These are phyloP conservation scores for Pythium biforme DNA, from an alignment of 352 stramenopile species.

Conservation along the genomic window DNA sequence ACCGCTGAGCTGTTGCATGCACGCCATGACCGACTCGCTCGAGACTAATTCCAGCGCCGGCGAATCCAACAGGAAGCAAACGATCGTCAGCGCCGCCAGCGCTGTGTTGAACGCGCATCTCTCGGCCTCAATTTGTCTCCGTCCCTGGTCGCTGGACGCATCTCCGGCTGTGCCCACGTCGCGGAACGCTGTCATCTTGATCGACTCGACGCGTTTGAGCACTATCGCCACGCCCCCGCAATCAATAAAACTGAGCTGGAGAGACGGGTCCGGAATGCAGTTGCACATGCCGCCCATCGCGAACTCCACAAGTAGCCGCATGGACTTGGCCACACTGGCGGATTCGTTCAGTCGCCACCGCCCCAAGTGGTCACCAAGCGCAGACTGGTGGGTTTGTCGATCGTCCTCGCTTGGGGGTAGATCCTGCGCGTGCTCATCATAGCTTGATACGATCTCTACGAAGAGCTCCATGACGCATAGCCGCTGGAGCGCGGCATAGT, in stretches of 20 bases:
- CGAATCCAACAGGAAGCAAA: slow-evolving; percentile 73
- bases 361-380: not conserved
- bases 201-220: slow-evolving; percentile 39
- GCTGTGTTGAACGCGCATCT: slow-evolving; percentile 36
- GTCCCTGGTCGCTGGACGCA: not conserved
- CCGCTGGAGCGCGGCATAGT: slow-evolving; percentile 53
- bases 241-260: slow-evolving; percentile 58
- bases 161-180: not conserved
- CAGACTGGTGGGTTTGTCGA: not conserved
- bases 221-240: slow-evolving; percentile 47
- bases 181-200: slow-evolving; percentile 10
- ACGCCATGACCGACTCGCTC: slow-evolving; percentile 27
- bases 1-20: slow-evolving; percentile 33
- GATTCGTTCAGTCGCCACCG: not conserved
- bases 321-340: slow-evolving; percentile 15
- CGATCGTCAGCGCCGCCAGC: slow-evolving; percentile 55
- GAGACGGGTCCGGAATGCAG: slow-evolving; percentile 54
- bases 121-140: not conserved
- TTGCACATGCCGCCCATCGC: slow-evolving; percentile 77
- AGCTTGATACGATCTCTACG: slow-evolving; percentile 54
- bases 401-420: not conserved
- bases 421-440: not conserved
- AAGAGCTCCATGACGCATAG: slow-evolving; percentile 77
- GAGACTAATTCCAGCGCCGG: slow-evolving; percentile 42
- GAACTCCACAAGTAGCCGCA: slow-evolving; percentile 56